Percentiles rank a stretch among this genome's conserved stretches.
phyloP scores from a whole-genome alignment of 352 stramenopile species.

The Pythium apleroticum region DNA sequence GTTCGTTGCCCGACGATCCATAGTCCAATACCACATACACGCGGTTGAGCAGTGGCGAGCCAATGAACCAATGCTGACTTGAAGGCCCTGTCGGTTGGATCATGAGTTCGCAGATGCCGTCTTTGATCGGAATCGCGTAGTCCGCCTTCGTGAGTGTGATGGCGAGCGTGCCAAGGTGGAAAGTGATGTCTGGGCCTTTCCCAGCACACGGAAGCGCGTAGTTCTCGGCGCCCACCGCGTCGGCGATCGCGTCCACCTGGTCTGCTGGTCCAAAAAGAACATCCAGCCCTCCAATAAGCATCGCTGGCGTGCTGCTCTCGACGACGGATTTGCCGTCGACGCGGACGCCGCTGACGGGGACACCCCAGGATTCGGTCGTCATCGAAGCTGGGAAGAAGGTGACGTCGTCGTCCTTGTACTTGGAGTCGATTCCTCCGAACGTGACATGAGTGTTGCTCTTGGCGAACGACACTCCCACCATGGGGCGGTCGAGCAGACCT shows the following conservation, averaged over 20 bases:
- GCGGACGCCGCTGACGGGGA: conserved; percentile 8
- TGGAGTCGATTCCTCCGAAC: conserved; percentile 20
- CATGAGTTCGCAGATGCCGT: conserved; percentile 13
- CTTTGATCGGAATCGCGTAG: conserved; percentile 8
- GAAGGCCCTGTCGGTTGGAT: background rate
- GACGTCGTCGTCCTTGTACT: conserved; percentile 5
- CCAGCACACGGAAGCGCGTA: conserved; percentile 14
- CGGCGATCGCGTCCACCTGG: conserved; percentile 10
- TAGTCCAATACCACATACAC: conserved; percentile 26
- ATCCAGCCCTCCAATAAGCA: background rate
- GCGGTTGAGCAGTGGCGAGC: conserved; percentile 9
- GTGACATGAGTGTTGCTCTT: background rate
- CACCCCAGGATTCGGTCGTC: no score
- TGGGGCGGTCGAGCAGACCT: conserved; percentile 7
- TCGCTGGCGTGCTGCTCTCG: background rate
- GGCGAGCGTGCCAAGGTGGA: conserved; percentile 10
- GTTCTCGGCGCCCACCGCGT: conserved; percentile 19
- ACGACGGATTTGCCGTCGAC: conserved; percentile 9
- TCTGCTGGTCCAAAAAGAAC: background rate
- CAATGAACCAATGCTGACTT: background rate
- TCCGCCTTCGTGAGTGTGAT: conserved; percentile 24
- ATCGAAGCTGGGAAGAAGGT: conserved; percentile 15
- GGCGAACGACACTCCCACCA: conserved; percentile 6
- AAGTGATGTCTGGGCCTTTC: conserved; percentile 14
- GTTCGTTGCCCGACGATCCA: background rate